Conservation (phyloP, 345 rosid genomes). For the Brassica juncea region DNA sequence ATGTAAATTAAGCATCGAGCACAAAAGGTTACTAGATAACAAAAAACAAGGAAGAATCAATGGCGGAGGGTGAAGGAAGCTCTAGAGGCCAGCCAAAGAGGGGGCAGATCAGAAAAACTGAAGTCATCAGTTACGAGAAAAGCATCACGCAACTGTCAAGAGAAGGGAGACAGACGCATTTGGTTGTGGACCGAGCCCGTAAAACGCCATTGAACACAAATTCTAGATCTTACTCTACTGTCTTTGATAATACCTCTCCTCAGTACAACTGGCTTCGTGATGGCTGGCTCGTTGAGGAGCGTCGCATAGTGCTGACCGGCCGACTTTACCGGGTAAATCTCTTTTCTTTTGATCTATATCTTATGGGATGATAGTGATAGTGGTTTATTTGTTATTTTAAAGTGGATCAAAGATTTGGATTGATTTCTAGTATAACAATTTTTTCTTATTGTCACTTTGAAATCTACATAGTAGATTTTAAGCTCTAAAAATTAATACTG, state of each 20-base stretch:
- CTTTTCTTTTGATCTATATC: not conserved
- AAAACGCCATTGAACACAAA: not conserved
- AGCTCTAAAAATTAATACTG: not conserved
- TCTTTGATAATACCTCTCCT: slow-evolving; percentile 1
- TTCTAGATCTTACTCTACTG: not conserved
- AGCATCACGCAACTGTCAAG: not conserved
- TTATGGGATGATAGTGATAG: not conserved
- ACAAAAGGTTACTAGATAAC: not conserved
- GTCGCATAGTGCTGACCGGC: not conserved
- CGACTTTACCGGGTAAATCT: slow-evolving; percentile 24
- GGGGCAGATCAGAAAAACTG: not conserved
- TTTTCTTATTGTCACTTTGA: not conserved
- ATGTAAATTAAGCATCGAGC: not conserved
- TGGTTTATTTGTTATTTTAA: not conserved
- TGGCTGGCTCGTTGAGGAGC: slow-evolving; percentile 33
- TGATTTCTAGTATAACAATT: not conserved
- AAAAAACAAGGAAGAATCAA: not conserved
- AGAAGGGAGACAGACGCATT: not conserved
- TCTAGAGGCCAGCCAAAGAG: not conserved
- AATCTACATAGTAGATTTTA: not conserved
- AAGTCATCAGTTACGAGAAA: not conserved
- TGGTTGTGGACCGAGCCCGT: not conserved
- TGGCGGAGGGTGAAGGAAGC: not conserved
- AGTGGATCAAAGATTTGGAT: not conserved
- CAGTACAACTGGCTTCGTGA: slow-evolving; percentile 9